phyloP scores from a whole-genome alignment of 257 asterid genomes.

The Solanum chiquidenum region DNA sequence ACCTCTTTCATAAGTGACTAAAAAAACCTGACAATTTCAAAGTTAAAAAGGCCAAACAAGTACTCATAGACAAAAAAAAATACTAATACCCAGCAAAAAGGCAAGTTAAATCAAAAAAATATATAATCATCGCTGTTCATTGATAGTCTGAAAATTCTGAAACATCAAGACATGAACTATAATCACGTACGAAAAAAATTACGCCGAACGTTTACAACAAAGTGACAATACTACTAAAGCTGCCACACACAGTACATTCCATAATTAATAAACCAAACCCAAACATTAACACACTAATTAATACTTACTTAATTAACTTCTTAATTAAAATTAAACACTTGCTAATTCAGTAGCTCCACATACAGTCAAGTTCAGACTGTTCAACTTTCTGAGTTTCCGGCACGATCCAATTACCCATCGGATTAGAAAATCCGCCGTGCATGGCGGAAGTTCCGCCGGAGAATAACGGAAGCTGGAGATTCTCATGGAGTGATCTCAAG shows the following conservation, averaged over 20 bases:
- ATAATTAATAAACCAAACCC: background rate
- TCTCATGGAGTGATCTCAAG: constrained; percentile 58
- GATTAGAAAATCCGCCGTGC: constrained; percentile 7
- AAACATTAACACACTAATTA: background rate
- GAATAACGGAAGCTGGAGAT: constrained; percentile 47
- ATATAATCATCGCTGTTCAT: background rate
- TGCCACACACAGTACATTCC: background rate
- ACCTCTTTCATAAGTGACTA: too few species aligned
- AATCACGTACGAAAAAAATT: background rate
- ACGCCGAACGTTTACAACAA: constrained; percentile 2
- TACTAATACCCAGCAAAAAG: too few species aligned
- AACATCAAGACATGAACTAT: background rate
- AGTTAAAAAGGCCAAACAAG: too few species aligned
- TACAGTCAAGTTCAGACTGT: constrained; percentile 62
- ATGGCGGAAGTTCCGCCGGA: constrained; percentile 17
- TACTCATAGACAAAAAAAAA: too few species aligned
- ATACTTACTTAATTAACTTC: background rate
- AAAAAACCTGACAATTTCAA: too few species aligned
- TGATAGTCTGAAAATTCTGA: background rate
- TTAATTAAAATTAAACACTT: background rate
- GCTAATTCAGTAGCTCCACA: constrained; percentile 48
- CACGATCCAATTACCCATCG: constrained; percentile 9
- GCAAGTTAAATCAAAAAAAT: background rate
- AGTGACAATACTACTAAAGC: background rate
- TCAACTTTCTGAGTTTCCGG: constrained; percentile 35